Evolutionary conservation across 1,284 basidiomycete genomes (phyloP), one percentile per base, ranked within the genome.

Genomic region (Schizopora paradoxa): DNA sequence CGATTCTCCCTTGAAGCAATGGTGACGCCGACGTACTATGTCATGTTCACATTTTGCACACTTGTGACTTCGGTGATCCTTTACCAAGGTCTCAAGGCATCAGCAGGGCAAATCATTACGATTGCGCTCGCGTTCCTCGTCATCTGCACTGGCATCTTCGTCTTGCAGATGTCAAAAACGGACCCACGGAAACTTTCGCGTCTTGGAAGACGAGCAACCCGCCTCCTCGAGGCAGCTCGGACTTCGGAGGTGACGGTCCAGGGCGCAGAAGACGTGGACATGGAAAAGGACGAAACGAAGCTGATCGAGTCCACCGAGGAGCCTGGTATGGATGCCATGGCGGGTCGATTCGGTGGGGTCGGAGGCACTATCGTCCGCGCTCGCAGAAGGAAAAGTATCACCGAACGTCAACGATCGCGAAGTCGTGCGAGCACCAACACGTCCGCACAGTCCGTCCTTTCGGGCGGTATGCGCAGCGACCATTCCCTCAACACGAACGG

Each of bases 101-200:
- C 81, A 1, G 79, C 74, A 0, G 61, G 70, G 3, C 77, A 88
- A 54, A 91, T 97, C 46, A 74, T 98, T 50, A 97, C 94, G 3
- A 79, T 98, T 54, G 89, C 97, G 23, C 74, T 89, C 66, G 94
- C 85, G 14, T 98, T 98, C 73, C 67, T 91, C 54, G 81, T 86
- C 53, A 93, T 92, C 51, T 93, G 80, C 57, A 68, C 90, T 13
- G 93, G 94, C 18, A 97, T 98, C 62, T 90, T 87, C 14, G 82
- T 99, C 51, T 81, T 99, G 6, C 95, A 99, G 66, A 85, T 99
- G 76, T 95, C 91, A 64, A 98, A 97, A 66, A 76, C 92, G 54
- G 90, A 93, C 59, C 90, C 90, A 3, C 71, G 68, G 22, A 68
- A 82, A 46, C 74, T 96, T 56, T 73, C 71, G 47, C 74, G 74